These are phyloP conservation scores for Xylariaceae sp. DNA, from an alignment of 2,329 filamentous ascomycete species.

Conservation along the genomic window DNA sequence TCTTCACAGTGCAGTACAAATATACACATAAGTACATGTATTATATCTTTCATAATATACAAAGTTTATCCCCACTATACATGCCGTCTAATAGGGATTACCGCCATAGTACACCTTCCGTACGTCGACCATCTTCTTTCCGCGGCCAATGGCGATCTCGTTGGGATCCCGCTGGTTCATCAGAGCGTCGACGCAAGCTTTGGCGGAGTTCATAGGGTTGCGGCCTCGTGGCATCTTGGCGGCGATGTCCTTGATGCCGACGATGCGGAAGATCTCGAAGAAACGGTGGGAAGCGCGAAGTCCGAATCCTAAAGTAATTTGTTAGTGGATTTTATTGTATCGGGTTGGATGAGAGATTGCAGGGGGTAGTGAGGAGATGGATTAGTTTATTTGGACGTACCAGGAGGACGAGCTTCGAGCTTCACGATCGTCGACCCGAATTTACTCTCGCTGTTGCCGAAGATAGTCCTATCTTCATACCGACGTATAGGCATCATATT, in stretches of 20 bases:
- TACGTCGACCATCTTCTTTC: constrained; percentile 94
- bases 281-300: constrained; percentile 88
- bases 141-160: constrained; percentile 81
- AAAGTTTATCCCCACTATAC: too few relatives aligned
- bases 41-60: neutral
- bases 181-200: constrained; percentile 82
- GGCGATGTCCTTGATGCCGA: constrained; percentile 82
- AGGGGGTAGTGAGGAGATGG: neutral
- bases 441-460: constrained; percentile 78
- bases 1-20: constrained; percentile 14
- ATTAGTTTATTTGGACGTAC: constrained; percentile 50
- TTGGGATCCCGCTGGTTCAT: constrained; percentile 83
- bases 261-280: constrained; percentile 88
- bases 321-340: constrained; percentile 1
- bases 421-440: constrained; percentile 83
- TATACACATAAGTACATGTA: constrained; percentile 20
- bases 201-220: constrained; percentile 98
- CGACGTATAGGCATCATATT: constrained; percentile 91
- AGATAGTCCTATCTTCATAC: constrained; percentile 92
- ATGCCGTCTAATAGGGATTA: constrained; percentile 4
- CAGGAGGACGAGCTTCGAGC: constrained; percentile 79
- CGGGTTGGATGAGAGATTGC: neutral
- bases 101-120: constrained; percentile 88
- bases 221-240: constrained; percentile 79
- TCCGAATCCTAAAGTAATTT: constrained; percentile 69